These are phyloP conservation scores for Fusarium secorum DNA, from an alignment of 2,329 filamentous ascomycete genomes.

Conservation along the genomic window DNA sequence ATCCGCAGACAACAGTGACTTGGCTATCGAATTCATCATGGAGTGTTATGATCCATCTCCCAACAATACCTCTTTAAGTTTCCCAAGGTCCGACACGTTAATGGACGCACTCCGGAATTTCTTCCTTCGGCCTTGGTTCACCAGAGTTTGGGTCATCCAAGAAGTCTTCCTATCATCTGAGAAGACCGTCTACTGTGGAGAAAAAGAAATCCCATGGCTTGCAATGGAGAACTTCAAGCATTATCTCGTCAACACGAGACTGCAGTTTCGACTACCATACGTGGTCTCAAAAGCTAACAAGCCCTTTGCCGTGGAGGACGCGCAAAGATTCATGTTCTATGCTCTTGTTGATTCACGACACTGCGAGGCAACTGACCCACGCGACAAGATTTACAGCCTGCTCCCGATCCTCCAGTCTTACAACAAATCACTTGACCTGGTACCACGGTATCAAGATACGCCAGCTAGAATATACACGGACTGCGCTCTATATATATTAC, in stretches of 20 bases:
- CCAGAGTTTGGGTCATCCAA: background rate
- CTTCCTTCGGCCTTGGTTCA: background rate
- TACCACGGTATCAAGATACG: background rate
- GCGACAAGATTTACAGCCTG: background rate
- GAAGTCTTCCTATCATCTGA: background rate
- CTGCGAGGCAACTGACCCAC: background rate
- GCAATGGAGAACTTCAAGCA: background rate
- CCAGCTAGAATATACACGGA: background rate
- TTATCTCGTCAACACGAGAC: background rate
- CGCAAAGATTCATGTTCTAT: accelerated
- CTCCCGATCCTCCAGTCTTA: background rate
- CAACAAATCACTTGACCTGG: accelerated
- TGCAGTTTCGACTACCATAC: background rate
- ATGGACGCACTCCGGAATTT: background rate
- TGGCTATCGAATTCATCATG: background rate
- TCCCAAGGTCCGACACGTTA: background rate
- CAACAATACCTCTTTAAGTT: accelerated
- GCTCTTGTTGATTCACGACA: background rate
- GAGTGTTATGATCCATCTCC: background rate
- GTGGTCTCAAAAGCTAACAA: background rate
- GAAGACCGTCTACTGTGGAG: background rate
- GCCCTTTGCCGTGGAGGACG: accelerated
- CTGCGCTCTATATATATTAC: background rate
- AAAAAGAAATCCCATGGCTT: background rate
- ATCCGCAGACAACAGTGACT: background rate